Evolutionary conservation across 345 rosid species (phyloP).

Genomic region (Citropsis articulata): DNA sequence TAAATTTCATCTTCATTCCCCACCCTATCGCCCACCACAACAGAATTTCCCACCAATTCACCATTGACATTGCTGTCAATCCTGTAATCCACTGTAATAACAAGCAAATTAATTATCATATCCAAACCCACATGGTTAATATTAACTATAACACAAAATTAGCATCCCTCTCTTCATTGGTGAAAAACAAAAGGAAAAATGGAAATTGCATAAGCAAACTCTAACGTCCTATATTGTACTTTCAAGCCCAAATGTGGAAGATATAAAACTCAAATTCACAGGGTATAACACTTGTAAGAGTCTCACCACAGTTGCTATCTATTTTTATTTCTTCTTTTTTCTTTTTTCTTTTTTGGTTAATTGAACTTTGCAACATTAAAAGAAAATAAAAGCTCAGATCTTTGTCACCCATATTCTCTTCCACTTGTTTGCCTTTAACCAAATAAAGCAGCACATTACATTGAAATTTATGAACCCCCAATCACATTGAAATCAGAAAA

Average conservation of each 20-base stretch:
- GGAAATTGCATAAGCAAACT: neutral
- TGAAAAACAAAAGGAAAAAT: neutral
- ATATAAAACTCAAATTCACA: neutral
- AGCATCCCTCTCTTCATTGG: neutral
- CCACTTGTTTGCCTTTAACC: neutral
- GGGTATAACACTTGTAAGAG: neutral
- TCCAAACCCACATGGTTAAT: neutral
- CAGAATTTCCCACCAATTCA: constrained; percentile 39
- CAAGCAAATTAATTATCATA: constrained; percentile 2
- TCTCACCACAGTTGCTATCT: neutral
- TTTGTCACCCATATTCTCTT: neutral
- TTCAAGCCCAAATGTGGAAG: neutral
- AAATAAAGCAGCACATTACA: neutral
- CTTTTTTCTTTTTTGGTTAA: neutral
- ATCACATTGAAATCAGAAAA: neutral
- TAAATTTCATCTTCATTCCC: constrained; percentile 48
- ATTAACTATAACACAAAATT: neutral
- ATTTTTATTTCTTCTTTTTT: neutral
- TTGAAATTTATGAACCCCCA: neutral
- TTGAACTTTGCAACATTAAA: neutral
- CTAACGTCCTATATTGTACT: neutral
- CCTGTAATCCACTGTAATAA: constrained; percentile 76
- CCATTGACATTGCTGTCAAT: constrained; percentile 52
- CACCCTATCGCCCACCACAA: constrained; percentile 35
- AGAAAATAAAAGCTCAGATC: neutral